Conservation (phyloP, 2,329 filamentous ascomycete species). For the Alternaria panax region DNA sequence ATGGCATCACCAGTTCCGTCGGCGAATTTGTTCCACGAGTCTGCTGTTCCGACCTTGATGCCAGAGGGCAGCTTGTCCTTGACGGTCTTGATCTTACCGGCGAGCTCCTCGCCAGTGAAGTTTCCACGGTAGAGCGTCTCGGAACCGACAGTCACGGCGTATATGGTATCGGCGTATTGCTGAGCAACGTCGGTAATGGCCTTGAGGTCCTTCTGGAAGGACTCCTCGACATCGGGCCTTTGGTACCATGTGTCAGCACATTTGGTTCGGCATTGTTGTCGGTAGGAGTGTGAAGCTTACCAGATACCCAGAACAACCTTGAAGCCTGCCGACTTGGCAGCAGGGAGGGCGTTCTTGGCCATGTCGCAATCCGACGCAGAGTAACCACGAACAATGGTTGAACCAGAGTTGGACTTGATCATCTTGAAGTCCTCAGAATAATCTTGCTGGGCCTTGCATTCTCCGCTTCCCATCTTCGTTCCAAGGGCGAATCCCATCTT, state of each 20-base stretch:
- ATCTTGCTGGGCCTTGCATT: constrained; percentile 68
- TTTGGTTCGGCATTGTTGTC: background rate
- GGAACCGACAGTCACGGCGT: constrained; percentile 74
- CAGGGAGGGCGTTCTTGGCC: constrained; percentile 68
- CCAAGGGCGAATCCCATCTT: constrained; percentile 72
- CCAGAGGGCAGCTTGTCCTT: constrained; percentile 60
- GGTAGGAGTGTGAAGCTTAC: constrained; percentile 51
- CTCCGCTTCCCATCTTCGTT: constrained; percentile 64
- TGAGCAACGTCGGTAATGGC: constrained; percentile 61
- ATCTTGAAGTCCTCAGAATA: constrained; percentile 72
- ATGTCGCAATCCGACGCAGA: constrained; percentile 71
- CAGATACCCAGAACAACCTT: constrained; percentile 75
- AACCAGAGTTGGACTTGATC: constrained; percentile 59
- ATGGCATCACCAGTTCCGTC: constrained; percentile 73
- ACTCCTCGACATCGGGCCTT: constrained; percentile 69
- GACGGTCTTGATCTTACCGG: constrained; percentile 68
- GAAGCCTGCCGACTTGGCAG: constrained; percentile 69
- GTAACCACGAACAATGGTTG: constrained; percentile 70
- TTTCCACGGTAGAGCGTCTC: constrained; percentile 74
- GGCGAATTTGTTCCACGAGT: constrained; percentile 75
- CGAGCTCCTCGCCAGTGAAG: constrained; percentile 67
- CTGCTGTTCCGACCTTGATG: constrained; percentile 70
- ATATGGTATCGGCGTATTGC: constrained; percentile 65
- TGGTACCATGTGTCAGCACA: background rate
- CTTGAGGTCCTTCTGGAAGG: constrained; percentile 66